Conservation (phyloP, 2,329 filamentous ascomycete species). For the Elsinoe fawcettii region DNA sequence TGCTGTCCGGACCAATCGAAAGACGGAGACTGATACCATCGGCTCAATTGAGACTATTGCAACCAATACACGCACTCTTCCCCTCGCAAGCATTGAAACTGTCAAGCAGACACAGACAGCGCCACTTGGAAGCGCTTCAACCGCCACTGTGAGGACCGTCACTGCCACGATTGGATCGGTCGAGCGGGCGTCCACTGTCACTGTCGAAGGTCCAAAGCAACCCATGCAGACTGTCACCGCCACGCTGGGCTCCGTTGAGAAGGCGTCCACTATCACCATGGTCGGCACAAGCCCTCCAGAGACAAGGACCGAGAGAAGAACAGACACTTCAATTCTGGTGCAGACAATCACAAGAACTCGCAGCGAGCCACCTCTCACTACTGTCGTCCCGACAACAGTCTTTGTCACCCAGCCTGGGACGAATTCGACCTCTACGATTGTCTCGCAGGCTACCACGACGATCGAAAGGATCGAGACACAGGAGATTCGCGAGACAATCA, state of each 20-base stretch:
- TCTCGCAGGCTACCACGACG: background rate
- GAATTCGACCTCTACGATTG: background rate
- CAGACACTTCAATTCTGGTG: background rate
- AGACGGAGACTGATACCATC: background rate
- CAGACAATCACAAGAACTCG: background rate
- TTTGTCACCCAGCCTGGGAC: background rate
- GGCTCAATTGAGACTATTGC: background rate
- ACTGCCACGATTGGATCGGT: background rate
- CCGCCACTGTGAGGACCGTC: background rate
- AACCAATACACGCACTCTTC: background rate
- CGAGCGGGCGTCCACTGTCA: background rate
- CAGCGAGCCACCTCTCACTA: conserved; percentile 4
- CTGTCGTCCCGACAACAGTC: conserved; percentile 6
- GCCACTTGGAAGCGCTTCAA: background rate
- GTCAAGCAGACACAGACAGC: background rate
- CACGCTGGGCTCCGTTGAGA: too few relatives aligned
- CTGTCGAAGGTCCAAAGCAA: background rate
- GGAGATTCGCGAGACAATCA: conserved; percentile 1
- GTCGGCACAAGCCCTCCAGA: too few relatives aligned
- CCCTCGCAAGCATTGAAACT: background rate
- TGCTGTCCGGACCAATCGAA: background rate
- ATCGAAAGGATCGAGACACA: background rate
- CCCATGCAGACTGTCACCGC: background rate
- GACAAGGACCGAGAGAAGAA: background rate
- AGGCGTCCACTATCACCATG: too few relatives aligned